phyloP scores from a whole-genome alignment of 2,329 filamentous ascomycete genomes.

The Pseudogymnoascus sp. region DNA sequence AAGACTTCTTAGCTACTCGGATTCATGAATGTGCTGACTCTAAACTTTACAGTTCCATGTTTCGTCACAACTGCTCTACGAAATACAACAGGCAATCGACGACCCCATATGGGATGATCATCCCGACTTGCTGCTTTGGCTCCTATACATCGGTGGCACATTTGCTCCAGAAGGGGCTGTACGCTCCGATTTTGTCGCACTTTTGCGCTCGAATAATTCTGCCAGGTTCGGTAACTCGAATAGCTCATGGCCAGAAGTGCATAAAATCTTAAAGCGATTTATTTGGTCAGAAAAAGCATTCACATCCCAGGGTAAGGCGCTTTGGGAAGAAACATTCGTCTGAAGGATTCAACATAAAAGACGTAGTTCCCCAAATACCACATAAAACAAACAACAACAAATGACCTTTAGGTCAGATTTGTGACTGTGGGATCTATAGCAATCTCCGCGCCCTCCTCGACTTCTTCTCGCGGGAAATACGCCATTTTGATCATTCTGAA shows the following conservation, averaged over 20 bases:
- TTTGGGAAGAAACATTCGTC: constrained; percentile 27
- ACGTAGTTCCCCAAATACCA: not conserved
- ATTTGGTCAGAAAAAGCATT: constrained; percentile 36
- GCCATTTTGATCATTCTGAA: not conserved
- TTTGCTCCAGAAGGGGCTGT: constrained; percentile 28
- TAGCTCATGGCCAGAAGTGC: constrained; percentile 28
- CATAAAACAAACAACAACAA: not conserved
- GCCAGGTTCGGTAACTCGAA: constrained; percentile 17
- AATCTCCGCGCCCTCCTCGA: not conserved
- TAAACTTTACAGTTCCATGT: constrained; percentile 23
- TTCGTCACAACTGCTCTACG: constrained; percentile 27
- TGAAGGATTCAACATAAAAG: not conserved
- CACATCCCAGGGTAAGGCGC: constrained; percentile 21
- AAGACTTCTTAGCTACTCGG: not conserved
- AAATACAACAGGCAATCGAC: constrained; percentile 24
- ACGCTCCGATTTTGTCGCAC: constrained; percentile 24
- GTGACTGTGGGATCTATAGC: not conserved
- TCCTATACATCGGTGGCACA: constrained; percentile 32
- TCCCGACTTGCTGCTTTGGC: constrained; percentile 30
- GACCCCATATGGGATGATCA: constrained; percentile 28
- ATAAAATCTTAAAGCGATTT: constrained; percentile 28
- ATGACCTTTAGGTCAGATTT: not conserved
- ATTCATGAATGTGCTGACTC: constrained; percentile 11
- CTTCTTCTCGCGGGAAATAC: not conserved
- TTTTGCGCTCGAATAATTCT: constrained; percentile 20